These are phyloP conservation scores for Paraurostyla sp. DNA, from an alignment of 73 alveolate genomes.

Conservation along the genomic window DNA sequence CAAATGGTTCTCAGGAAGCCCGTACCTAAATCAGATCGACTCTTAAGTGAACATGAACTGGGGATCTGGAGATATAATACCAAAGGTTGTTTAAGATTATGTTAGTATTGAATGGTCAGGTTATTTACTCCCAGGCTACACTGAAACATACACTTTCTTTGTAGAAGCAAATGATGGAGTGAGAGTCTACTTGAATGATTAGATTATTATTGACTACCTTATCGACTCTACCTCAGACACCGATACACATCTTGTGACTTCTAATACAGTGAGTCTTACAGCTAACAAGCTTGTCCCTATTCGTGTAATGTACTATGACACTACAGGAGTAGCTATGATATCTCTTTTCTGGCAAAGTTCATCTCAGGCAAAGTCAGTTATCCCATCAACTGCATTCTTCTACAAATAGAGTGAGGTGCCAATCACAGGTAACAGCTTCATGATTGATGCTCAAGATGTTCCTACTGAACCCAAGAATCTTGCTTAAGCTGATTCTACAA, in stretches of 20 bases:
- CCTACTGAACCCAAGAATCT: conserved; percentile 56
- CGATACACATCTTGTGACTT: conserved; percentile 49
- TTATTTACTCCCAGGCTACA: conserved; percentile 76
- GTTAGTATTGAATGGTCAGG: conserved; percentile 82
- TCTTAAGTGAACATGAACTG: conserved; percentile 77
- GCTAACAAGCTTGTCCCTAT: conserved; percentile 68
- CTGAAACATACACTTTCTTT: conserved; percentile 84
- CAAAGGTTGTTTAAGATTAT: conserved; percentile 64
- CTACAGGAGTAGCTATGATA: conserved; percentile 73
- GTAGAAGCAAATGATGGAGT: conserved; percentile 83
- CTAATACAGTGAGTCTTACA: conserved; percentile 32
- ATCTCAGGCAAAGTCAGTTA: conserved; percentile 64
- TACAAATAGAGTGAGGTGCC: conserved; percentile 43
- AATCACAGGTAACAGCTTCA: conserved; percentile 37
- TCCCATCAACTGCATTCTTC: conserved; percentile 72
- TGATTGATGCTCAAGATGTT: conserved; percentile 8
- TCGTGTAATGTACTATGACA: conserved; percentile 75
- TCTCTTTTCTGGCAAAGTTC: conserved; percentile 71
- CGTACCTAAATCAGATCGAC: conserved; percentile 65
- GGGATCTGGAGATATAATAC: conserved; percentile 77
- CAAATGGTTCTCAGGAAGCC: conserved; percentile 83
- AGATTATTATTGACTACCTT: conserved; percentile 77
- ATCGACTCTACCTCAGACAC: conserved; percentile 70
- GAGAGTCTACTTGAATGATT: conserved; percentile 77
- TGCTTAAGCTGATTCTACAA: conserved; percentile 43